These are phyloP conservation scores for Beta lomatogona DNA, from an alignment of 179 eudicot genomes.

Conservation along the genomic window DNA sequence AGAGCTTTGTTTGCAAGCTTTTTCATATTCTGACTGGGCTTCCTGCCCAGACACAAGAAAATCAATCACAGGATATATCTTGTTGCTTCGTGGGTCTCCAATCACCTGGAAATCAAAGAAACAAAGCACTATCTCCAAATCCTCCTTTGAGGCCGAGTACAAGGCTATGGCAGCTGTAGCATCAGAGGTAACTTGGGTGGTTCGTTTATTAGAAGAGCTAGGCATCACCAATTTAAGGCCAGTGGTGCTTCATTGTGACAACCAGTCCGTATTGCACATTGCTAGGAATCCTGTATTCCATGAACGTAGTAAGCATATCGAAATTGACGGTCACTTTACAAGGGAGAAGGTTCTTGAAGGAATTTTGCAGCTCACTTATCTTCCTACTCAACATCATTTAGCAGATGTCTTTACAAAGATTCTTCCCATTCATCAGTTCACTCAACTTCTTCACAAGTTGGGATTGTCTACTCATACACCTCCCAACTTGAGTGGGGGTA, in stretches of 20 bases:
- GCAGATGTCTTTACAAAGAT: background rate
- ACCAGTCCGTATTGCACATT: background rate
- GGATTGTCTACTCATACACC: background rate
- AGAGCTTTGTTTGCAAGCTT: background rate
- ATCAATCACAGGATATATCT: background rate
- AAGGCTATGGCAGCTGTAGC: background rate
- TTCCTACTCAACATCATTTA: background rate
- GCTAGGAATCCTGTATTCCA: background rate
- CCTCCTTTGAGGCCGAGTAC: background rate
- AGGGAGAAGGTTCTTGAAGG: background rate
- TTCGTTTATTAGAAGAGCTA: no score
- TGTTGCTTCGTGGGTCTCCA: background rate
- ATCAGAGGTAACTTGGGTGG: background rate
- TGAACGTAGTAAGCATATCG: background rate
- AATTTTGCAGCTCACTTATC: background rate
- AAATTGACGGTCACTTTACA: no score
- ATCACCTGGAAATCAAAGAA: slow-evolving; percentile 1
- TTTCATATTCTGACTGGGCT: background rate
- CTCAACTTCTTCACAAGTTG: background rate
- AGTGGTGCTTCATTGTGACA: background rate
- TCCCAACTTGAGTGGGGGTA: background rate
- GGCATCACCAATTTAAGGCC: background rate
- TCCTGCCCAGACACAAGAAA: background rate
- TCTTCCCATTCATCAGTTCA: background rate
- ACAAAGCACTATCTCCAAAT: background rate